Conservation (phyloP, 257 asterid species). For the Solanum habrochaites region DNA sequence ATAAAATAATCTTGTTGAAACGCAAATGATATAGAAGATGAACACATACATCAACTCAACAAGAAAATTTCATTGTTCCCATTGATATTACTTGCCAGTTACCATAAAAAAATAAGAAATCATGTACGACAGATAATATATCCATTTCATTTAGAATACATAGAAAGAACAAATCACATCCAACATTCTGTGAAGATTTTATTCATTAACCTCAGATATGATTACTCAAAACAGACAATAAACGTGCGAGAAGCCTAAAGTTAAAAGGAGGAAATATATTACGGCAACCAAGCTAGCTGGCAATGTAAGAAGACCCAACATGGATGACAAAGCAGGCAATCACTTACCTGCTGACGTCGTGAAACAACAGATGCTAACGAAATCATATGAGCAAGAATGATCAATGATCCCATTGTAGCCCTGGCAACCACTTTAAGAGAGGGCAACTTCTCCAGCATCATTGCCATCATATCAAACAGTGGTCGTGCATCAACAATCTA, state of each 20-base stretch:
- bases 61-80: background rate
- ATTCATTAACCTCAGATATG: background rate
- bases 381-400: slow-evolving; percentile 78
- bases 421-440: slow-evolving; percentile 56
- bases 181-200: background rate
- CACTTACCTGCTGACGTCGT: slow-evolving; percentile 63
- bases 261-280: background rate
- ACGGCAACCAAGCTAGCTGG: background rate
- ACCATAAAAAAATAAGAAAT: background rate
- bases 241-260: background rate
- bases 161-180: background rate
- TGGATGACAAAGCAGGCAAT: background rate
- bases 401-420: slow-evolving; percentile 78
- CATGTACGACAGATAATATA: background rate
- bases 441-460: slow-evolving; percentile 86
- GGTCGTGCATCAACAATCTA: slow-evolving; percentile 80
- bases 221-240: background rate
- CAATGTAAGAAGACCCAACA: background rate
- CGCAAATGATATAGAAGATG: background rate
- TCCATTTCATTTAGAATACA: background rate
- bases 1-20: background rate
- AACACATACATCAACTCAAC: background rate
- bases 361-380: slow-evolving; percentile 60
- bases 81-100: background rate
- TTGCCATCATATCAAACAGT: slow-evolving; percentile 88